A percentile compares a stretch with the other conserved stretches of the same genome.
Conservation (phyloP, 306 rosid genomes). For the Vigna unguiculata region DNA sequence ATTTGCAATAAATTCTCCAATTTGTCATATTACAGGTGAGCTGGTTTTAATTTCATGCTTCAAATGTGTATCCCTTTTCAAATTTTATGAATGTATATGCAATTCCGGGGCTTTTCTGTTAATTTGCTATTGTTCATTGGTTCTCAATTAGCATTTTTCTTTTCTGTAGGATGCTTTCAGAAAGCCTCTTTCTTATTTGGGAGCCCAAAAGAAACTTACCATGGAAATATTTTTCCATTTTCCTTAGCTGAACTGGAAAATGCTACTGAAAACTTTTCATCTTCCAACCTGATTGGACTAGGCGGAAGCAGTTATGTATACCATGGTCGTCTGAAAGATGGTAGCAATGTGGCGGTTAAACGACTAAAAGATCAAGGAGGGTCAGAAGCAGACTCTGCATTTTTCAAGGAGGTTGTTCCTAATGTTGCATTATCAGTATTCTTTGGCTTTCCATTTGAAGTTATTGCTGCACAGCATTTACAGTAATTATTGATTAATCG, state of each 20-base stretch:
- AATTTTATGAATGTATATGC: constrained; percentile 10
- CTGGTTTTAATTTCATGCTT: constrained; percentile 21
- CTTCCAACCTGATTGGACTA: constrained; percentile 83
- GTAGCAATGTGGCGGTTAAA: constrained; percentile 82
- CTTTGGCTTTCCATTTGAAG: constrained; percentile 18
- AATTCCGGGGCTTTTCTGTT: constrained; percentile 10
- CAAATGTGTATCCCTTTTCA: neutral
- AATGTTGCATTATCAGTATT: constrained; percentile 43
- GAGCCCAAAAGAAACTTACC: constrained; percentile 58
- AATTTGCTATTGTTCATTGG: constrained; percentile 20
- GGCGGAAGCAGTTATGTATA: constrained; percentile 97
- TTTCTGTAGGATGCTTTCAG: constrained; percentile 76
- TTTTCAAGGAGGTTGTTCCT: constrained; percentile 78
- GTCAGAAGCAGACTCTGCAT: constrained; percentile 72
- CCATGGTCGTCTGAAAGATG: constrained; percentile 78
- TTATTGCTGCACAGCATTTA: neutral
- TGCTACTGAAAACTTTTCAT: constrained; percentile 80
- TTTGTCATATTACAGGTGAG: constrained; percentile 63
- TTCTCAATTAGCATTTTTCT: constrained; percentile 24
- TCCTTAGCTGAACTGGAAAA: constrained; percentile 80
- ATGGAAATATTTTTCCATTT: constrained; percentile 76
- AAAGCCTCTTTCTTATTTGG: constrained; percentile 70
- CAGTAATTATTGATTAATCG: neutral
- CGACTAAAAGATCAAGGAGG: constrained; percentile 78
- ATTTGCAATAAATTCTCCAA: constrained; percentile 54